Evolutionary conservation across 2,329 filamentous ascomycete species (phyloP).

Genomic region (Alternaria incomplexa): DNA sequence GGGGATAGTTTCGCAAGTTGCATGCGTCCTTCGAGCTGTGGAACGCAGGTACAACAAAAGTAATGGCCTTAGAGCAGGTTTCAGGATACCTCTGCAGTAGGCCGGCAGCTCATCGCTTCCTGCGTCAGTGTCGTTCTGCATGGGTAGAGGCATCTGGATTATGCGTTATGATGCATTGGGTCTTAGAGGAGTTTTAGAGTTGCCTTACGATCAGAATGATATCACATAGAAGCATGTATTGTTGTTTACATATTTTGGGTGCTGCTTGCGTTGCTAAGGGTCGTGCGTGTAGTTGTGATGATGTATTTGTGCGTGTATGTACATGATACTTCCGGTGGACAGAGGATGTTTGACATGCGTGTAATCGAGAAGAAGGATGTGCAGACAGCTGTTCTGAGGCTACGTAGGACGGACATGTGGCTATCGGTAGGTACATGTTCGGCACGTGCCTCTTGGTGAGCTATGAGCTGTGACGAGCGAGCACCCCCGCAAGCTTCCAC

Average conservation of each 20-base stretch:
- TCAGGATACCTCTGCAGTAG: slow-evolving; percentile 40
- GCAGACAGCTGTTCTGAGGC: background rate
- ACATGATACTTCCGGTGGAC: background rate
- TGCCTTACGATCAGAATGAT: slow-evolving; percentile 44
- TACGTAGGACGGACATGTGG: background rate
- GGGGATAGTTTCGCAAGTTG: slow-evolving; percentile 27
- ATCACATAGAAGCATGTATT: slow-evolving; percentile 28
- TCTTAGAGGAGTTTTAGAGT: slow-evolving; percentile 49
- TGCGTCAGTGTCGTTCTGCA: slow-evolving; percentile 42
- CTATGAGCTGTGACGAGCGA: slow-evolving; percentile 29
- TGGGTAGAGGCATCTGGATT: slow-evolving; percentile 44
- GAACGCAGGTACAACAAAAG: slow-evolving; percentile 36
- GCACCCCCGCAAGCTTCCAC: slow-evolving; percentile 25
- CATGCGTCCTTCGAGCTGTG: slow-evolving; percentile 35
- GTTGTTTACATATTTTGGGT: background rate
- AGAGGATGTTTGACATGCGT: background rate
- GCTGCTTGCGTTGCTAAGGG: background rate
- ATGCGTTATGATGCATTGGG: slow-evolving; percentile 46
- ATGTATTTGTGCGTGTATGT: background rate
- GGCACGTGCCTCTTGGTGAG: slow-evolving; percentile 22
- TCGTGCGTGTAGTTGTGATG: background rate
- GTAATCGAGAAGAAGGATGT: background rate
- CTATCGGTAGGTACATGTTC: background rate
- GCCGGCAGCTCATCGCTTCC: slow-evolving; percentile 42
- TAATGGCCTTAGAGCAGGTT: slow-evolving; percentile 38